Percentiles rank a stretch among this genome's conserved stretches.
phyloP scores from a whole-genome alignment of 2,329 filamentous ascomycete species.

The Botrytis elliptica region DNA sequence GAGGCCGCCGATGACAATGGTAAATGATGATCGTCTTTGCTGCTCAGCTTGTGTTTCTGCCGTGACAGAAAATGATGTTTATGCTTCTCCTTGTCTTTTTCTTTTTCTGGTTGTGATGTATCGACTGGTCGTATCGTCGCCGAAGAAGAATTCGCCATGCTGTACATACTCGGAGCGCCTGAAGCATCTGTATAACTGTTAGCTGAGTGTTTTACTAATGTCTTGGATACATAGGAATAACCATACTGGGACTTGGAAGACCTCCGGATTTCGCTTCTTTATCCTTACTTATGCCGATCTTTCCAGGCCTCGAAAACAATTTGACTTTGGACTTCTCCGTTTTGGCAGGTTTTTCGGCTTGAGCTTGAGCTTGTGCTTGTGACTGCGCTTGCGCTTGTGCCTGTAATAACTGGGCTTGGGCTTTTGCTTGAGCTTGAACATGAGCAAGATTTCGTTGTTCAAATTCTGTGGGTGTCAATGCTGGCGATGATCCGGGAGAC shows the following conservation, averaged over 20 bases:
- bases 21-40: slow-evolving; percentile 70
- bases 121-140: slow-evolving; percentile 71
- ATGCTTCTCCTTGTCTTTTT: slow-evolving; percentile 66
- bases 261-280: slow-evolving; percentile 64
- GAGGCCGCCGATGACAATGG: slow-evolving; percentile 73
- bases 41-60: slow-evolving; percentile 73
- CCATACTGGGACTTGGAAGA: slow-evolving; percentile 70
- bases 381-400: slow-evolving; percentile 37
- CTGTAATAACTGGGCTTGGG: background rate
- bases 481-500: slow-evolving; percentile 41
- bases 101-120: slow-evolving; percentile 47
- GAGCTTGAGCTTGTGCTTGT: slow-evolving; percentile 21
- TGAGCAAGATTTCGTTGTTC: slow-evolving; percentile 24
- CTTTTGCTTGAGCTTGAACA: slow-evolving; percentile 10
- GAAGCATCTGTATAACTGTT: slow-evolving; percentile 37
- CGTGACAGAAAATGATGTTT: slow-evolving; percentile 78
- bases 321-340: slow-evolving; percentile 77
- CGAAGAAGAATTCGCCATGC: slow-evolving; percentile 70
- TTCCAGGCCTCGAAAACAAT: slow-evolving; percentile 75
- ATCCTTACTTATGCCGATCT: slow-evolving; percentile 66
- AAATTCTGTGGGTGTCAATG: slow-evolving; percentile 40
- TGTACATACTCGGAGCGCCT: slow-evolving; percentile 64
- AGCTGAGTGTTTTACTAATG: slow-evolving; percentile 51
- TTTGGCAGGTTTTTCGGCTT: slow-evolving; percentile 58
- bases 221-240: slow-evolving; percentile 57